Base-by-base conservation (phyloP, 1,284 basidiomycete species). In the Fomitiporia mediterranea region DNA sequence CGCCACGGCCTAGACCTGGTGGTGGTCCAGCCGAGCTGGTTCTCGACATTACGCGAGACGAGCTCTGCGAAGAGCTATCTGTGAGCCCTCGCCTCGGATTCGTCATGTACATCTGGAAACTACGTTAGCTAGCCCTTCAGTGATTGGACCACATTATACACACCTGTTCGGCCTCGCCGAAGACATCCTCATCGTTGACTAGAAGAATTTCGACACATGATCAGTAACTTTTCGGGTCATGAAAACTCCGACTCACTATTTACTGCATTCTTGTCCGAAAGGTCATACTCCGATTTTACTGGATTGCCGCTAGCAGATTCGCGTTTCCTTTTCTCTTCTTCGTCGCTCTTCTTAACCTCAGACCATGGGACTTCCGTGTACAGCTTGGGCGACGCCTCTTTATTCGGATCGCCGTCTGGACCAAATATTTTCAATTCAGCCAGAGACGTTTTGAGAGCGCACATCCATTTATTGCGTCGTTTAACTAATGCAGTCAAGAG, bases 391-490 rank as follows among this genome's bases (percentile, higher is more conserved):
- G 70, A 71, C 40, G 84, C 70, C 9, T 76, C 71, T 8, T 82
- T 66, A 66, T 73, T 64, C 56, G 91, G 83, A 75, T 86, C 76
- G 25, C 89, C 91, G 11, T 61, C 68, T 4, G 91, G 89, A 4
- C 91, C 92, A 65, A 76, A 93, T 60, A 96, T 86, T 63, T 82
- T 76, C 53, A 86, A 72, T 56, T 91, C 84, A 34, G 77, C 76
- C 57, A 96, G 72, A 32, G 83, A 77, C 39, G 79, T 69, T 71
- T 94, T 95, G 59, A 97, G 76, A 23, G 89, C 87, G 68, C 91
- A 94, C 38, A 94, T 80, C 91, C 92, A 95, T 72, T 91, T 92
- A 75, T 95, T 95, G 52, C 91, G 80, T 56, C 93, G 82, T 72
- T 88, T 80, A 3, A 79, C 83, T 86, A 60, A 15, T 56, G 57